Base-by-base conservation (phyloP, 805 yeast species). In the Torulaspora gathmanii region DNA sequence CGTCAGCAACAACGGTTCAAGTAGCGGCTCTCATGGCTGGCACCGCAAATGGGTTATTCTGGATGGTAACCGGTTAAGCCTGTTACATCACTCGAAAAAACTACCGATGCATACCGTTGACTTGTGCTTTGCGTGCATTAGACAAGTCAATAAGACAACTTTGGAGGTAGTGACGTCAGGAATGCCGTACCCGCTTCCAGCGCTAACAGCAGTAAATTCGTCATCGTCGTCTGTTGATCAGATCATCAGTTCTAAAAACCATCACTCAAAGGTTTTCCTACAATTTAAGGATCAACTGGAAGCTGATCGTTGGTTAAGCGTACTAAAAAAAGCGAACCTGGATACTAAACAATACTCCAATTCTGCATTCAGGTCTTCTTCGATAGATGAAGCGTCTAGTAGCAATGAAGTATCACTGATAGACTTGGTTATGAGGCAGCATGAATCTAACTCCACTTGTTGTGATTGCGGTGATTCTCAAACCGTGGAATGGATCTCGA, bases 31-130 rank as follows among this genome's bases (percentile, higher is more conserved):
- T 17, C 83, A 84, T 22, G 25, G 25, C 3, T 89, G 96, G 96
- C 95, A 87, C 62, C 87, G 86, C 56, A 89, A 83, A 61, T 86
- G 95, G 90, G 85, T 88, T 0, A 86, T 81, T 0, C 69, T 87
- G 40, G 74, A 77, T 11, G 77, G 79, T n/a, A 89, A 91, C 2
- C 75, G 72, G 46, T 67, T 88, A 33, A 70, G 73, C 35, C 93
- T 87, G 58, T 87, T 77, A 59, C 73, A 83, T 36, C 89, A 87
- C 64, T 88, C 95, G 93, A 76, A 90, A 42, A 46, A 50, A 54
- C 77, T 70, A 11, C 44, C 47, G 12, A 34, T 44, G 20, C 47
- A 44, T 22, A 25, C 22, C 10, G 45, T 88, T 11, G 86, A 84
- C 48, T 63, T 88, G 33, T 80, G 87, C 1, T 72, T 84, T 49